Conservation (phyloP, 2,329 filamentous ascomycete genomes). For the Cercospora beticola region DNA sequence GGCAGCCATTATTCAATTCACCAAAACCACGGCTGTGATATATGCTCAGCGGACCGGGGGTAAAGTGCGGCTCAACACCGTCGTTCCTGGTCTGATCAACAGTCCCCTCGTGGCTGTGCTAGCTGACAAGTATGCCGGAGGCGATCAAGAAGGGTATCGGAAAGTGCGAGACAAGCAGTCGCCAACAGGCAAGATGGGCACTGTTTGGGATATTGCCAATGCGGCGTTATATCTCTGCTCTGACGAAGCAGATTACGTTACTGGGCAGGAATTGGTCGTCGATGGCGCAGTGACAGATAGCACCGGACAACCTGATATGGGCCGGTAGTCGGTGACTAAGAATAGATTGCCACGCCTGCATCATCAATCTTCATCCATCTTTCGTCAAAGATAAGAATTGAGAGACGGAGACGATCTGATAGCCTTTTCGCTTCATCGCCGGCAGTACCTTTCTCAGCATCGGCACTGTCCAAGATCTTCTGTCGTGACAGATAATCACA, state of each 20-base stretch:
- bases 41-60: slow-evolving; percentile 45
- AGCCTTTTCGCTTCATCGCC: slow-evolving; percentile 68
- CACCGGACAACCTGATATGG: slow-evolving; percentile 25
- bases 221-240: slow-evolving; percentile 59
- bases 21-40: slow-evolving; percentile 70
- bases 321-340: not conserved
- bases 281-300: slow-evolving; percentile 32
- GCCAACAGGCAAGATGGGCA: slow-evolving; percentile 60
- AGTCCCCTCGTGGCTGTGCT: slow-evolving; percentile 52
- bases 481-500: slow-evolving; percentile 83
- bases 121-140: slow-evolving; percentile 47
- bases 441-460: slow-evolving; percentile 75
- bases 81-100: slow-evolving; percentile 58
- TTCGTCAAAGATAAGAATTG: slow-evolving; percentile 55
- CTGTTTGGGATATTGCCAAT: slow-evolving; percentile 60
- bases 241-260: slow-evolving; percentile 60
- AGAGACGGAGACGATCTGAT: slow-evolving; percentile 68
- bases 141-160: slow-evolving; percentile 52
- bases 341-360: too few species aligned
- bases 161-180: slow-evolving; percentile 56
- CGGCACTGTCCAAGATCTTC: slow-evolving; percentile 75
- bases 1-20: slow-evolving; percentile 73
- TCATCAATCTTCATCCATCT: slow-evolving; percentile 10
- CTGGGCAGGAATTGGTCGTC: slow-evolving; percentile 52
- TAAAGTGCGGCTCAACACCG: slow-evolving; percentile 54